These are phyloP conservation scores for Scedosporium dehoogii DNA, from an alignment of 2,329 filamentous ascomycete species.

Conservation along the genomic window DNA sequence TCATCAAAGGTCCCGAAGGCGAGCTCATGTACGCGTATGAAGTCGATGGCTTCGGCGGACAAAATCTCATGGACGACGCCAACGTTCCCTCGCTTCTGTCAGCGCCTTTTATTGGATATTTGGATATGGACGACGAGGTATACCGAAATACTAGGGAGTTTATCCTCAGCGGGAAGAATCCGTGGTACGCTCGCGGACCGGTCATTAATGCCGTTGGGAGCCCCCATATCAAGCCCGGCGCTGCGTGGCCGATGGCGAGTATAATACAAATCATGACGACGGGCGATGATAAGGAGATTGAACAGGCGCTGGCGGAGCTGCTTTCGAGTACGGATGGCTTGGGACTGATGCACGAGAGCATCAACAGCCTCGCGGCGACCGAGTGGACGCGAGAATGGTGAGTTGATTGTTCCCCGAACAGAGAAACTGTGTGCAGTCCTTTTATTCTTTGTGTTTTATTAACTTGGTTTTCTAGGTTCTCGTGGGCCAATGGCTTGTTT, in stretches of 20 bases:
- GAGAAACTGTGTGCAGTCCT: background rate
- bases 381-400: conserved; percentile 27
- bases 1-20: conserved; percentile 42
- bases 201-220: conserved; percentile 66
- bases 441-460: background rate
- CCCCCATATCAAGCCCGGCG: conserved; percentile 50
- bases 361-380: conserved; percentile 21
- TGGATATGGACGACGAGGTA: conserved; percentile 46
- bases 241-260: conserved; percentile 47
- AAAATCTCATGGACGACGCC: conserved; percentile 61
- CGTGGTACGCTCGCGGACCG: conserved; percentile 62
- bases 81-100: conserved; percentile 60
- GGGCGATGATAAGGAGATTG: conserved; percentile 23
- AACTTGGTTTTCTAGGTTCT: conserved; percentile 53
- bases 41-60: conserved; percentile 62
- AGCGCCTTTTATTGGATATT: conserved; percentile 53
- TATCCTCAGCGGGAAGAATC: conserved; percentile 66
- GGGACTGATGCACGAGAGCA: conserved; percentile 38
- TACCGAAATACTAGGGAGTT: conserved; percentile 75
- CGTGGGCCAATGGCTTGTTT: conserved; percentile 85
- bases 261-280: conserved; percentile 43
- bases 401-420: conserved; percentile 3
- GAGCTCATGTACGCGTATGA: conserved; percentile 68
- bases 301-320: conserved; percentile 24
- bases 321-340: conserved; percentile 28